Evolutionary conservation across 139 green algal species (phyloP), one percentile per base, ranked within the genome.

Genomic region (Coelastrella sp.): DNA sequence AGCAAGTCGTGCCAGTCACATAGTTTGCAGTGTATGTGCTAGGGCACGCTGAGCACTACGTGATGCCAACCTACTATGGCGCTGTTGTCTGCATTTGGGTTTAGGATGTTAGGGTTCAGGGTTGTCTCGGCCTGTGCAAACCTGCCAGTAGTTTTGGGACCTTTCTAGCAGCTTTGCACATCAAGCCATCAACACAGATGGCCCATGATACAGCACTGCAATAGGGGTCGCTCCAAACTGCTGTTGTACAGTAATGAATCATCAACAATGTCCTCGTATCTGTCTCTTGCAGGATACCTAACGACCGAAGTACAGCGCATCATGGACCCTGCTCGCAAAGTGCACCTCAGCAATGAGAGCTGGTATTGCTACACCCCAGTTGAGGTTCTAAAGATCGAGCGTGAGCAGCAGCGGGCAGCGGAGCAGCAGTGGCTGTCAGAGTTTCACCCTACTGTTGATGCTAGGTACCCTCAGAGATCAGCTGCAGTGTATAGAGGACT

Each of bases 311-410:
- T 66, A 14, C 77, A 65, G 47, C 17, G 32, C 23, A 14, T 83
- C 14, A 56, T 83, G 54, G 54, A 65, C 32, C 77, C 32, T 17
- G 10, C 32, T 8, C 13, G 32, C 20, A 17, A 17, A 32, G 58
- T 14, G 3, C 17, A 83, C 11, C 32, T 64, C 77, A 56, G 77
- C 32, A 83, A 57, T 71, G 64, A 71, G 32, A 83, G 23, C 77
- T 83, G 77, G 77, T 83, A 64, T 47, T 83, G 32, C 57, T 20
- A 83, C 77, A 83, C 54, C 13, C 77, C 77, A 11, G 77, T 83
- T 19, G 32, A 83, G 54, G 77, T 83, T 20, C 77, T 83, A 11
- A 83, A 83, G 77, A 83, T 83, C 5, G 77, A 83, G 54, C 77
- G 54, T 7, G 77, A 83, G 77, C 7, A 60, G 23, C 77, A 83